Percentiles rank a stretch among this genome's conserved stretches.
Conservation (phyloP, 2,329 filamentous ascomycete genomes). For the Macrophomina pseudophaseolina region DNA sequence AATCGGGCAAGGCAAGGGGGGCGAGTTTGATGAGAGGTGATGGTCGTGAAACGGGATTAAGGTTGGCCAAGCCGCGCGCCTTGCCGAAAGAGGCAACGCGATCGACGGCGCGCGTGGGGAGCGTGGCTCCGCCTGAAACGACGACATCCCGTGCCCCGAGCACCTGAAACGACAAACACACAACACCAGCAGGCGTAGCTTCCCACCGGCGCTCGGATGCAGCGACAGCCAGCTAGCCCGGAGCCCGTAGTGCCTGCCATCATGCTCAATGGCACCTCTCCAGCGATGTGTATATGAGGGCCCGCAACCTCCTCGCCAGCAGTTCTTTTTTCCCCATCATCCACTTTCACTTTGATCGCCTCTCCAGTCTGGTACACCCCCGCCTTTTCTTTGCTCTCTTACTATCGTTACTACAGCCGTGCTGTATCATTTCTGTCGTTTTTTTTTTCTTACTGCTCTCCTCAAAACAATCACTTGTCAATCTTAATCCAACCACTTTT, state of each 20-base stretch:
- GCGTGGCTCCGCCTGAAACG: neutral
- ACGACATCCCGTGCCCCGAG: neutral
- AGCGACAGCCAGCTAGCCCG: neutral
- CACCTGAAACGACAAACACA: constrained; percentile 4
- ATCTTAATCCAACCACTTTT: neutral
- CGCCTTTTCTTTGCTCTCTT: neutral
- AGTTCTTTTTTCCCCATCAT: neutral
- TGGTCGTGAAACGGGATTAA: constrained; percentile 13
- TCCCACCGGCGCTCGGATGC: neutral
- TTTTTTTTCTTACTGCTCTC: neutral
- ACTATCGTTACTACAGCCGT: constrained; percentile 13
- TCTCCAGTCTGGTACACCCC: constrained; percentile 2
- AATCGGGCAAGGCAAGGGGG: neutral
- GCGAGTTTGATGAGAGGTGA: constrained; percentile 13
- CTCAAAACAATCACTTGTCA: neutral
- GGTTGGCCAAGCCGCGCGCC: constrained; percentile 2
- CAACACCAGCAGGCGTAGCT: neutral
- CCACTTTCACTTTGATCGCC: neutral
- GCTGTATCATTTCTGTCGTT: neutral
- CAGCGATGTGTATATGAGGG: neutral
- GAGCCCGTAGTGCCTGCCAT: neutral
- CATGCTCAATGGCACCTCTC: neutral
- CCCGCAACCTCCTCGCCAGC: neutral
- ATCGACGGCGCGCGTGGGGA: constrained; percentile 2
- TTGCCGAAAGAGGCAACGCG: constrained; percentile 5